Base-by-base conservation (phyloP, 768 basidiomycete species). In the Clavulina sp. region DNA sequence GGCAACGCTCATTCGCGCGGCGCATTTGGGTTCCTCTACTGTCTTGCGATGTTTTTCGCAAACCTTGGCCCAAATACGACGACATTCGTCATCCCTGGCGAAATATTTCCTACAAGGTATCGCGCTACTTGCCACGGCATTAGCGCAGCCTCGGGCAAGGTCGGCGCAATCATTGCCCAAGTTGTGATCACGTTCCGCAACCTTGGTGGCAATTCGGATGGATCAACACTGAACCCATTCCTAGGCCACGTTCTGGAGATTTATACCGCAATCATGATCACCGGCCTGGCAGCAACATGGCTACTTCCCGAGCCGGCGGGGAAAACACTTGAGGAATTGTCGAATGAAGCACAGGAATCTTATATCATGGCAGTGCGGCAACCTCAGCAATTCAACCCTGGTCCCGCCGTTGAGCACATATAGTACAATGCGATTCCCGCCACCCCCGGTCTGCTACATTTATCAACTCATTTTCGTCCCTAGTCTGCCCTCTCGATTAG, bases 231-330 rank as follows among this genome's bases (percentile, higher is more conserved):
- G 52, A 57, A 58, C 54, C 46, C 38, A 26, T 83, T 78, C 59
- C 69, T 83, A 52, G 63, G 75, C 57, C 81, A 84, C 62, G 65
- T 69, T 53, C 67, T 89, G 48, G 74, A 87, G 65, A 76, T 89
- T 50, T 84, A 87, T 56, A 84, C 84, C 9, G 65, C 84, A 51
- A 87, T 87, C 70, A 89, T 86, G 85, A 64, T 86, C 51, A 86
- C 82, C 1, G 86, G 86, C 41, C 70, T 88, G 53, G 74, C 78
- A 68, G 84, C 87, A 4, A 87, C 85, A 0, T 66, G 86, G 16
- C 72, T 88, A 13, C 61, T 89, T 7, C 81, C 82, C 32, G 87
- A 89, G 67, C 87, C 87, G 43, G 88, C 56, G 57, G 59, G 59
- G 47, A 52, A 54, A 48, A 49, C 61, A 31, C 60, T 63, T 55